Percentiles rank a stretch among this genome's conserved stretches.
Conservation (phyloP, 805 yeast genomes). For the Crinitomyces ghanaensis region DNA sequence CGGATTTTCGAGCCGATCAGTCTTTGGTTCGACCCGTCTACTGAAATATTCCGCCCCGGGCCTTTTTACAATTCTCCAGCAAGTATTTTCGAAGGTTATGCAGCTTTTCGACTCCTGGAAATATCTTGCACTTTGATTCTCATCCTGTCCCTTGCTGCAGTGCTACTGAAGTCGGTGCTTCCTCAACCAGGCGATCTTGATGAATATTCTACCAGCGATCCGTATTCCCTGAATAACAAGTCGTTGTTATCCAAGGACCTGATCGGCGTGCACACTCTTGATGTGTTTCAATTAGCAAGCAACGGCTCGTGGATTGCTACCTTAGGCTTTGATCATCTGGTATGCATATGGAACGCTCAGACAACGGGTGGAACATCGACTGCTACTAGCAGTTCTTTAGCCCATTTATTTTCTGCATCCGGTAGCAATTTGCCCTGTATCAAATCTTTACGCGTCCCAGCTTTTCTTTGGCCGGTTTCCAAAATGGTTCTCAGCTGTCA, state of each 20-base stretch:
- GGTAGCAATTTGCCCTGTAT: too few relatives aligned
- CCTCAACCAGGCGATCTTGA: conserved; percentile 8
- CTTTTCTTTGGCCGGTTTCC: conserved; percentile 51
- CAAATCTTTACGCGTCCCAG: conserved; percentile 32
- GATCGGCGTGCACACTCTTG: conserved; percentile 46
- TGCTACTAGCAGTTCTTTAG: conserved; percentile 1
- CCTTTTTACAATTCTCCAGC: conserved; percentile 1
- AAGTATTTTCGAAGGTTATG: conserved; percentile 2
- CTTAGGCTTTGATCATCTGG: conserved; percentile 61
- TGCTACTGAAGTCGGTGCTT: conserved; percentile 34
- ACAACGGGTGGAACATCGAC: conserved; percentile 6
- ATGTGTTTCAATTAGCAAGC: conserved; percentile 40
- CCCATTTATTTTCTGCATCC: conserved; percentile 3
- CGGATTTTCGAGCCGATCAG: conserved; percentile 3
- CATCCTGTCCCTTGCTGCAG: conserved; percentile 37
- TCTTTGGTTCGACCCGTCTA: not conserved
- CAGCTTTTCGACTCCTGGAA: conserved; percentile 33
- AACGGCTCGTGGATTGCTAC: conserved; percentile 37
- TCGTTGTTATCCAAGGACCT: conserved; percentile 31
- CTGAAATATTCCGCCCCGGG: not conserved
- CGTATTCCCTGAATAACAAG: not conserved
- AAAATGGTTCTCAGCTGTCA: conserved; percentile 29
- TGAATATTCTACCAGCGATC: not conserved
- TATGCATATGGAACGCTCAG: conserved; percentile 49
- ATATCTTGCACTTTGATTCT: conserved; percentile 41